Percentiles rank a stretch among this genome's conserved stretches.
phyloP scores from a whole-genome alignment of 1,139 yeast genomes.

The Zygotorulaspora mrakii region DNA sequence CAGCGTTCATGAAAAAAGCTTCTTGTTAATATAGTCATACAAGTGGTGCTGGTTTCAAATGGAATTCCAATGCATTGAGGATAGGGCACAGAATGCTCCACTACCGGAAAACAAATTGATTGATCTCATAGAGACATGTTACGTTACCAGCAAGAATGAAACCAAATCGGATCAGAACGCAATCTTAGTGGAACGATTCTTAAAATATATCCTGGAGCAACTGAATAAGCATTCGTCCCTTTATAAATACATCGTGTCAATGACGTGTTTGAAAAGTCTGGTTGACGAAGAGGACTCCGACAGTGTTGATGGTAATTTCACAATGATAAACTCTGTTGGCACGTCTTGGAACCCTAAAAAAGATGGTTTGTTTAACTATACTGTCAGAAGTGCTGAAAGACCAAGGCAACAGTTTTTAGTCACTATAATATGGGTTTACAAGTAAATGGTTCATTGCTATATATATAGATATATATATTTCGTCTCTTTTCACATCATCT shows the following conservation, averaged over 20 bases:
- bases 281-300: conserved; percentile 12
- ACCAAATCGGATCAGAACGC: conserved; percentile 1
- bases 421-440: conserved; percentile 32
- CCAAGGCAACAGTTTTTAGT: conserved; percentile 19
- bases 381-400: conserved; percentile 12
- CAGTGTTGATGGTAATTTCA: conserved; percentile 14
- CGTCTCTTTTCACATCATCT: conserved; percentile 4
- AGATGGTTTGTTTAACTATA: conserved; percentile 40
- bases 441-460: conserved; percentile 11
- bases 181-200: conserved; percentile 12
- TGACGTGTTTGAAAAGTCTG: conserved; percentile 22
- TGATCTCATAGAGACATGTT: conserved; percentile 15
- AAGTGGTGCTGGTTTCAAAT: conserved; percentile 4
- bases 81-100: conserved; percentile 19
- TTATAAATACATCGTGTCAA: conserved; percentile 38
- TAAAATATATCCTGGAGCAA: conserved; percentile 23
- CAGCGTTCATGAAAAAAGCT: too few species aligned
- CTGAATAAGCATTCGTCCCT: conserved; percentile 38
- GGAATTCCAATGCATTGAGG: conserved; percentile 16
- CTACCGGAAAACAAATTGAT: conserved; percentile 16
- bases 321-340: conserved; percentile 37
- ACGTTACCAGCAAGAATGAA: conserved; percentile 7
- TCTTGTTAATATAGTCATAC: not conserved
- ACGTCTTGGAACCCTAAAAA: conserved; percentile 40
- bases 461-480: conserved; percentile 3